Percentiles rank a stretch among this genome's conserved stretches.
Evolutionary conservation across 2,329 filamentous ascomycete genomes (phyloP).

Genomic region (Pseudocercospora vitis): DNA sequence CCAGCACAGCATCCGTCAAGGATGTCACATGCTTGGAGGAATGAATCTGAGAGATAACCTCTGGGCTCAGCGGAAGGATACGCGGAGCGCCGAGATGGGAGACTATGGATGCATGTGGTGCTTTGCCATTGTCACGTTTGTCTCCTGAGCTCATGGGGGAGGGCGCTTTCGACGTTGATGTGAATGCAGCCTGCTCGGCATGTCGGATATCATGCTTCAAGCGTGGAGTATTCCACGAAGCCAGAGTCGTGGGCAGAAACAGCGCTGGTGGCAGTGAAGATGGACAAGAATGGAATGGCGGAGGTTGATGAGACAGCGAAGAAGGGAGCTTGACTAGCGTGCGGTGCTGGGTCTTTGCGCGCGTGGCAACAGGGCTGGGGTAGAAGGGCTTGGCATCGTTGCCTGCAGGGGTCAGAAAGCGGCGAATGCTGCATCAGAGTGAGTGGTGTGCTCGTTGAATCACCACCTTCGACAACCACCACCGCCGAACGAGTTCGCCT

Average conservation of each 20-base stretch:
- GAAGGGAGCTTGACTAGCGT: neutral
- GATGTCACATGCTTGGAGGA: constrained; percentile 79
- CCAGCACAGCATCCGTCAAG: constrained; percentile 68
- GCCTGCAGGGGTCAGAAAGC: constrained; percentile 3
- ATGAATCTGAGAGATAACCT: constrained; percentile 64
- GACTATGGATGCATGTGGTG: constrained; percentile 6
- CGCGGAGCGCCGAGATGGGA: constrained; percentile 12
- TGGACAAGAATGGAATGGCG: too few relatives aligned
- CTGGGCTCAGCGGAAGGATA: constrained; percentile 31
- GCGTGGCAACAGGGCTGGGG: constrained; percentile 2
- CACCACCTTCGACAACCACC: neutral
- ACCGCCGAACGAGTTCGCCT: neutral
- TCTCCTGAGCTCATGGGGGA: constrained; percentile 12
- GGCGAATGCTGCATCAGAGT: neutral
- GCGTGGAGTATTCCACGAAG: constrained; percentile 10
- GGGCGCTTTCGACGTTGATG: constrained; percentile 18
- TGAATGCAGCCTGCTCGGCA: constrained; percentile 11
- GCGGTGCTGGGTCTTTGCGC: neutral
- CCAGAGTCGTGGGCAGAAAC: constrained; percentile 14
- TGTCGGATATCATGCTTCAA: constrained; percentile 14
- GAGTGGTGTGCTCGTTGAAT: constrained; percentile 2
- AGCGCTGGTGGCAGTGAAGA: too few relatives aligned
- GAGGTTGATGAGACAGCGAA: neutral
- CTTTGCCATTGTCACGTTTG: neutral
- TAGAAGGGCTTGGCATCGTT: neutral